Conservation (phyloP, 257 asterid species). For the Solanum boliviense region DNA sequence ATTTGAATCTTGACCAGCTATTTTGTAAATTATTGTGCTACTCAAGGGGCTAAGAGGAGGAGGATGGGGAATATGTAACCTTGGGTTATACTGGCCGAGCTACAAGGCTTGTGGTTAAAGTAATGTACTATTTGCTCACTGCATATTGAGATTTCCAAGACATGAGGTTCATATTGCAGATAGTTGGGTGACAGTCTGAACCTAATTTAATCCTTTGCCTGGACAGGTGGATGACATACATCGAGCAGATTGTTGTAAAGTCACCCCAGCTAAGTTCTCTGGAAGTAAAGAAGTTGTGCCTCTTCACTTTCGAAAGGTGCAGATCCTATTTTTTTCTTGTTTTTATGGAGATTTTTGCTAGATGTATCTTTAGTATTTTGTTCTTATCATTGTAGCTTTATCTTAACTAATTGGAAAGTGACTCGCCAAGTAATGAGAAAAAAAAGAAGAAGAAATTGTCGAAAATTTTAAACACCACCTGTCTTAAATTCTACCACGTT, state of each 20-base stretch:
- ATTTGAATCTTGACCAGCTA: background rate
- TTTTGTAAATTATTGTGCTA: background rate
- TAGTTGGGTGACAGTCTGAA: background rate
- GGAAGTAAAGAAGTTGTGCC: constrained; percentile 92
- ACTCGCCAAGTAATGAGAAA: background rate
- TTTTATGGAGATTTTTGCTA: background rate
- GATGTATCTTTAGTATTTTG: background rate
- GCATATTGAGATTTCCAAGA: background rate
- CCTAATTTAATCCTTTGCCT: background rate
- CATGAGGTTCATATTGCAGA: background rate
- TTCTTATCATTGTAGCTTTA: background rate
- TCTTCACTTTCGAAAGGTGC: constrained; percentile 75
- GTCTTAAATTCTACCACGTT: background rate
- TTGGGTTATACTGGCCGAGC: background rate
- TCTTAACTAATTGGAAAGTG: background rate
- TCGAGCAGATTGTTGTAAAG: constrained; percentile 83
- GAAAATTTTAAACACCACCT: background rate
- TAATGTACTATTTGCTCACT: background rate
- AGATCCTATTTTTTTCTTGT: constrained; percentile 1
- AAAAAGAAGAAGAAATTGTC: background rate
- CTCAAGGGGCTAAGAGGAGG: background rate
- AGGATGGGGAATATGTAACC: background rate
- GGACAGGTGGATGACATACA: constrained; percentile 68
- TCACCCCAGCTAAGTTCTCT: constrained; percentile 91
- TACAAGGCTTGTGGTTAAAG: background rate